Evolutionary conservation across 805 yeast genomes (phyloP).

Genomic region (Middelhovenomyces tepae): DNA sequence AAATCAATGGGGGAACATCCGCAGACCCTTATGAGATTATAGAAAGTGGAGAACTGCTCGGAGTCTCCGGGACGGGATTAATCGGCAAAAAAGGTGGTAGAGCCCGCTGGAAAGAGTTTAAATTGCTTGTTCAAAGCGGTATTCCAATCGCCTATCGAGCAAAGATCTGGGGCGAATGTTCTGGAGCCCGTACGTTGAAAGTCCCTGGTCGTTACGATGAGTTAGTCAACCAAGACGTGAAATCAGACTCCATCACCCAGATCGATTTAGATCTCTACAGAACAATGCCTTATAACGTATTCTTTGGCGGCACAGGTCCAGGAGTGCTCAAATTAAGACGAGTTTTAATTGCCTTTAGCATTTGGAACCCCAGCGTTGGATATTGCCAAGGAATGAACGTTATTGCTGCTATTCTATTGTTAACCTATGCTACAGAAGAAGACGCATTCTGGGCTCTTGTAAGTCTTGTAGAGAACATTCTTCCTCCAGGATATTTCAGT

Average conservation of each 20-base stretch:
- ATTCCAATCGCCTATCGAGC: conserved; percentile 42
- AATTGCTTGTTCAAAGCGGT: conserved; percentile 35
- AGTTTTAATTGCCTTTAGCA: conserved; percentile 41
- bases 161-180: conserved; percentile 45
- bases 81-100: conserved; percentile 11
- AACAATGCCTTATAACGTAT: conserved; percentile 46
- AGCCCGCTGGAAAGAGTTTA: conserved; percentile 25
- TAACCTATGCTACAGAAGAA: conserved; percentile 38
- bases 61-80: conserved; percentile 34
- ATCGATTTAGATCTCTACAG: conserved; percentile 46
- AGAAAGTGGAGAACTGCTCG: conserved; percentile 29
- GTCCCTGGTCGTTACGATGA: conserved; percentile 41
- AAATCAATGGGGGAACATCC: conserved; percentile 23
- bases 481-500: conserved; percentile 38
- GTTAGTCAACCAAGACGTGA: conserved; percentile 15
- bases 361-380: conserved; percentile 41
- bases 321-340: conserved; percentile 40
- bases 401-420: conserved; percentile 42
- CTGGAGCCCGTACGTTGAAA: conserved; percentile 37
- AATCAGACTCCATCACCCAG: conserved; percentile 35
- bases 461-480: conserved; percentile 39
- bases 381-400: conserved; percentile 57
- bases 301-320: conserved; percentile 46
- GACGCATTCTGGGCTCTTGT: conserved; percentile 48
- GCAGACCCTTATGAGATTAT: conserved; percentile 19